Base-by-base conservation (phyloP, 2,329 filamentous ascomycete species). In the Fusarium sp. region DNA sequence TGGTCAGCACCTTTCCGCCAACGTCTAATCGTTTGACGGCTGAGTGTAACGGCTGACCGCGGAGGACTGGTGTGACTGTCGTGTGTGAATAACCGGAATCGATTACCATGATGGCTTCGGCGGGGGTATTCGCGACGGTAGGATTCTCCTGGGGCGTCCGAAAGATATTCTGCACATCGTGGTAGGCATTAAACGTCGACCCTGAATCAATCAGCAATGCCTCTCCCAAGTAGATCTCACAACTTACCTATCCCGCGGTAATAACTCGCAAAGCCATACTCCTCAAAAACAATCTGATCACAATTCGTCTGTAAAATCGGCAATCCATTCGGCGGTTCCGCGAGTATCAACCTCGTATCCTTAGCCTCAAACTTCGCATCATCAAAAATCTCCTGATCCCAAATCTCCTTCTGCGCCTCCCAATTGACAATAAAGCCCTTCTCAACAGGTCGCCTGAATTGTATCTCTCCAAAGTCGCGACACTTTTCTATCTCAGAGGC, bases 201-300 rank as follows among this genome's bases (percentile, higher is more conserved):
- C 89, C 93, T 93, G 33, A 41, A 2, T 18, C 16, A 18, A 60
- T 66, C 52, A 70, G 69, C 21, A 38, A 15, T 26, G 33, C 7
- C 33, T 33, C 6, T 35, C 16, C 5, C 18, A 7, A 10, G 16
- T 9, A 18, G 12, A n/a, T 35, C 33, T 7, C 16, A 10, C 16
- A n/a, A 31, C 83, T 62, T 78, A 88, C 92, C 92, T 68, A 92
- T 83, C 59, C 88, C 90, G 64, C 96, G 89, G 69, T 91, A 92
- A 80, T 97, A 97, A 70, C 92, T 91, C 13, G 91, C 88, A 80
- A 99, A 99, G 4, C 93, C 93, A 82, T 96, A 99, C 77, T 98
- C 94, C 77, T 99, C 96, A 83, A 99, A 98, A 3, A 98, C 89
- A 76, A 99, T 93, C 82, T 99, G 95, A 76, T 99, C 96, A 73